phyloP scores from a whole-genome alignment of 768 basidiomycete genomes.

The Hypholoma sublateritium region DNA sequence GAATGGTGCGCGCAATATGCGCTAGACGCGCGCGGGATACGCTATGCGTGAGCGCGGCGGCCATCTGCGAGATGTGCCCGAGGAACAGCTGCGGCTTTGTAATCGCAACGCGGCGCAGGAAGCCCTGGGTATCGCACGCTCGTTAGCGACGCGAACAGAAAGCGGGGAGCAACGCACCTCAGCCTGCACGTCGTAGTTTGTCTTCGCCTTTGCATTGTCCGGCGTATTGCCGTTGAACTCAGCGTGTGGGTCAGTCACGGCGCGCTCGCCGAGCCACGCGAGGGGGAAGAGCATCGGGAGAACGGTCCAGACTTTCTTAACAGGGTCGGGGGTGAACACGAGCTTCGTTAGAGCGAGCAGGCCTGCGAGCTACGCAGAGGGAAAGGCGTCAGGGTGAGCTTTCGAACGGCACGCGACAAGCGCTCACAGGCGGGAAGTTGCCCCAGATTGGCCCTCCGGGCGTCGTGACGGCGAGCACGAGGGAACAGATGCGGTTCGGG shows the following conservation, averaged over 20 bases:
- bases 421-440: constrained; percentile 64
- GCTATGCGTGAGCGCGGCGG: constrained; percentile 62
- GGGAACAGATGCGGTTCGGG: constrained; percentile 64
- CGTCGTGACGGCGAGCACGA: constrained; percentile 70
- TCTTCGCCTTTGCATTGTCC: constrained; percentile 41
- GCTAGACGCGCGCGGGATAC: constrained; percentile 49
- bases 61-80: constrained; percentile 74
- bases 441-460: constrained; percentile 41
- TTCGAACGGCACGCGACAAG: background rate
- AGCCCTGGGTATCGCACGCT: constrained; percentile 31
- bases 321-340: constrained; percentile 43
- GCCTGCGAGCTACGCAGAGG: constrained; percentile 37
- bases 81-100: constrained; percentile 59
- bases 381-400: background rate
- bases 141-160: background rate
- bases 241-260: constrained; percentile 45
- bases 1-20: constrained; percentile 51
- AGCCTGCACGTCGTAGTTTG: constrained; percentile 60
- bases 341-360: constrained; percentile 32
- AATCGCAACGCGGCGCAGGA: constrained; percentile 42
- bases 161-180: constrained; percentile 37
- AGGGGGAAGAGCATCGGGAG: constrained; percentile 60
- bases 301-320: constrained; percentile 47
- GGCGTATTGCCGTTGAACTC: constrained; percentile 20
- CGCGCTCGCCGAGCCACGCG: constrained; percentile 58